Evolutionary conservation across 1,284 basidiomycete species (phyloP).

Genomic region (Termitomyces sp.): DNA sequence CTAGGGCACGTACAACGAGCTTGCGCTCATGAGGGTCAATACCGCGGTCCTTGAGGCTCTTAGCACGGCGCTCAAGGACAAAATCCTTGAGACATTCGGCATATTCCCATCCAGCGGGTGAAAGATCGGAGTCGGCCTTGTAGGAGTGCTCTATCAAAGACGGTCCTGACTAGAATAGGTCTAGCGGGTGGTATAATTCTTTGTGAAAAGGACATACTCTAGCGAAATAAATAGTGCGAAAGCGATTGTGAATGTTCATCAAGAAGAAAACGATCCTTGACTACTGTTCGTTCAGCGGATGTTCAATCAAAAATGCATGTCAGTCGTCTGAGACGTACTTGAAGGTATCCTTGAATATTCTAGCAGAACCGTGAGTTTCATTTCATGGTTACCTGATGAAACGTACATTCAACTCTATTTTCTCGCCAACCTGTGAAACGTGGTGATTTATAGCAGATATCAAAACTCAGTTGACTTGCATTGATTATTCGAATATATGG

Average conservation of each 20-base stretch:
- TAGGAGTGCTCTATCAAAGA: slow-evolving; percentile 98
- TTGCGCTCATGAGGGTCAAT: slow-evolving; percentile 61
- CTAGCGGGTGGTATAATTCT: neutral
- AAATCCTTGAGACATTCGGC: slow-evolving; percentile 84
- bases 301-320: neutral
- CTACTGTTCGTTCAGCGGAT: slow-evolving; percentile 34
- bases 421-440: slow-evolving; percentile 73
- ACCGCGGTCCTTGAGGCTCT: slow-evolving; percentile 64
- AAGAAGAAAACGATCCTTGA: slow-evolving; percentile 93
- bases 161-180: slow-evolving; percentile 70
- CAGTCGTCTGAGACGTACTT: slow-evolving; percentile 38
- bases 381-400: neutral
- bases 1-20: slow-evolving; percentile 56
- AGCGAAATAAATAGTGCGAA: slow-evolving; percentile 90
- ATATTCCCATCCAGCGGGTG: slow-evolving; percentile 93
- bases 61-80: slow-evolving; percentile 71
- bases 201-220: slow-evolving; percentile 49
- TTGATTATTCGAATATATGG: slow-evolving; percentile 97
- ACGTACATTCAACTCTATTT: slow-evolving; percentile 84
- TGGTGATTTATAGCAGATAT: neutral
- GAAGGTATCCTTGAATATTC: slow-evolving; percentile 85
- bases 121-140: slow-evolving; percentile 97
- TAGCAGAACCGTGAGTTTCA: slow-evolving; percentile 27
- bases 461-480: slow-evolving; percentile 36
- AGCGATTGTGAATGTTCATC: slow-evolving; percentile 96